Base-by-base conservation (phyloP, 352 stramenopile genomes). In the Paralagenidium karlingii region DNA sequence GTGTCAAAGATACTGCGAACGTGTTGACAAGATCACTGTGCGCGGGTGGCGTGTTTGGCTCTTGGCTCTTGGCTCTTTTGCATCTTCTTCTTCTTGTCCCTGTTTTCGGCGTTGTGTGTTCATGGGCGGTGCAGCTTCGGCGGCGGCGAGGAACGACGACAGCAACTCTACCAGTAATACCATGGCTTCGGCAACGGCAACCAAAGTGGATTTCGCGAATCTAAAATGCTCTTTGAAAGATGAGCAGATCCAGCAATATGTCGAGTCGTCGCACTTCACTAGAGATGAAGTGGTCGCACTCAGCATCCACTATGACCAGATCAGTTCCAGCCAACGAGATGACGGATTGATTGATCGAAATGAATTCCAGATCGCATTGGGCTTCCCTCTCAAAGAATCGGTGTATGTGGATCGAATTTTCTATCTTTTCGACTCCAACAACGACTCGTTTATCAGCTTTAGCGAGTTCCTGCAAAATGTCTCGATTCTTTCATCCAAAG, bases 391-490 rank as follows among this genome's bases (percentile, higher is more conserved):
- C 30, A 86, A 86, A 43, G 70, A 86, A 34, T 90, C 69, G 52
- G 58, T 87, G 13, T 87, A 84, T 39, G 76, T 84, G 49, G 73
- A 89, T 40, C 69, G 73, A 18, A 81, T 82, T 42, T 85, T 86
- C 44, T 58, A 82, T 58, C 58, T 86, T 31, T 85, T 90, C 41
- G 71, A 87, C 49, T 43, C 56, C 11, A 86, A 90, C 54, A 54
- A 63, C 40, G 76, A 90, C 56, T 71, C 60, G 55, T 84, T 63
- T 48, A 85, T 87, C 51, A 80, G 64, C 47, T 91, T 88, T 40
- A 38, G 45, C 47, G 71, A 91, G 62, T 87, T 87, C 38, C 45
- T 86, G 13, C 59, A 82, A 49, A 82, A 63, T 25, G 65, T 89
- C 5, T 79, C 63, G 7, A 56, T 82, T 36, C 49, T 85, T 24